Evolutionary conservation across 768 basidiomycete genomes (phyloP).

Genomic region (Tubosaeta sp.): DNA sequence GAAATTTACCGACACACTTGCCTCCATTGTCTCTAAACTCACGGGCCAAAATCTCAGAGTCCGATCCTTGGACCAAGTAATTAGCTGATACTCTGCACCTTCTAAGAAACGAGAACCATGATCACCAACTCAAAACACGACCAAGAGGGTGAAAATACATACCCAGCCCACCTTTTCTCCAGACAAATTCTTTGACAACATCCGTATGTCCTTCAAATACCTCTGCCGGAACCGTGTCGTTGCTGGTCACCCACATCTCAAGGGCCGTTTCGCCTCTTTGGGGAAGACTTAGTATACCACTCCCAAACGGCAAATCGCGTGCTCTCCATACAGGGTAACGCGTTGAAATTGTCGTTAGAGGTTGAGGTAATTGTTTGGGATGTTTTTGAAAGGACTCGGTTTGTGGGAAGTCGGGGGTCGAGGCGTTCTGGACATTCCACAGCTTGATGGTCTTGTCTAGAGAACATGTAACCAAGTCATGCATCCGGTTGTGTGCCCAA

Average conservation of each 20-base stretch:
- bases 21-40: conserved; percentile 64
- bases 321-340: conserved; percentile 94
- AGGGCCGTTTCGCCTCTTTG: conserved; percentile 82
- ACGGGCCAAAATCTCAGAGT: conserved; percentile 91
- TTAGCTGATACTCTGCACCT: conserved; percentile 54
- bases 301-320: conserved; percentile 86
- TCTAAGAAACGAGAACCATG: conserved; percentile 26
- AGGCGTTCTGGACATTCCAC: conserved; percentile 47
- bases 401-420: conserved; percentile 13
- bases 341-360: conserved; percentile 58
- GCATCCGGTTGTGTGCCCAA: conserved; percentile 74
- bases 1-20: conserved; percentile 20
- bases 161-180: conserved; percentile 71
- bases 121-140: neutral
- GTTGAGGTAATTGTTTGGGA: conserved; percentile 25
- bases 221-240: conserved; percentile 48
- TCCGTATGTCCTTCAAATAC: conserved; percentile 86
- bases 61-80: conserved; percentile 87
- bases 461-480: conserved; percentile 90
- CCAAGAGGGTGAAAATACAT: neutral
- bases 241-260: conserved; percentile 66
- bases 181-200: conserved; percentile 97
- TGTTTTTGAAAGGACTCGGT: conserved; percentile 8
- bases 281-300: conserved; percentile 81
- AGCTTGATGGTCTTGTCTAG: conserved; percentile 91